A percentile compares a stretch with the other conserved stretches of the same genome.
Evolutionary conservation across 192 early-diverging fungal species (phyloP).

Genomic region (Coemansia sp.): DNA sequence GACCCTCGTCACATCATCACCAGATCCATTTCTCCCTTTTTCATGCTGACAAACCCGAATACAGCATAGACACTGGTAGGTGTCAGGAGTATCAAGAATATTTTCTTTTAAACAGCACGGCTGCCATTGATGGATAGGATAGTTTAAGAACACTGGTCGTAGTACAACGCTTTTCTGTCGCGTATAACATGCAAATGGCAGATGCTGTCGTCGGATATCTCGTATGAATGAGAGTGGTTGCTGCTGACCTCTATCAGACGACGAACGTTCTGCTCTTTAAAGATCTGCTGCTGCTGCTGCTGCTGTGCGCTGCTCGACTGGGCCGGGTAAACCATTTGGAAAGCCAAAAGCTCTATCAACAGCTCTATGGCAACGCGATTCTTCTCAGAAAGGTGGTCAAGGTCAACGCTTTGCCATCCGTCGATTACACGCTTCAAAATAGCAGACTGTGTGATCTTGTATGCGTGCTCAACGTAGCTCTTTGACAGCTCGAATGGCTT

Average conservation of each 20-base stretch:
- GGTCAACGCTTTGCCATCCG: neutral
- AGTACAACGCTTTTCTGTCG: neutral
- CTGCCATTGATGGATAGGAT: too few relatives aligned
- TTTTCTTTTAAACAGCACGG: too few relatives aligned
- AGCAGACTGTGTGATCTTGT: slow-evolving; percentile 35
- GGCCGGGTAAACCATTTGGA: slow-evolving; percentile 92
- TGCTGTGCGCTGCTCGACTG: slow-evolving; percentile 96
- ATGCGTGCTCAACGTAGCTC: slow-evolving; percentile 75
- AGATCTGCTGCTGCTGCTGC: slow-evolving; percentile 58
- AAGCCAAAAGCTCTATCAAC: slow-evolving; percentile 86
- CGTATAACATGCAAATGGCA: neutral
- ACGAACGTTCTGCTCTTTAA: slow-evolving; percentile 74
- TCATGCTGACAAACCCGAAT: too few relatives aligned
- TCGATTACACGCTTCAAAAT: neutral
- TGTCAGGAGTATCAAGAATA: too few relatives aligned
- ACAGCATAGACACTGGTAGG: too few relatives aligned
- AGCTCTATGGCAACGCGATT: slow-evolving; percentile 76
- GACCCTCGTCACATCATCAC: neutral
- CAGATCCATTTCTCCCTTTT: too few relatives aligned
- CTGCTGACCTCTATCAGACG: slow-evolving; percentile 62
- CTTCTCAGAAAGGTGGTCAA: slow-evolving; percentile 58
- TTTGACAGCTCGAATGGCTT: slow-evolving; percentile 80
- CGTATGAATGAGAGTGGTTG: neutral
- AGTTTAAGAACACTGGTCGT: slow-evolving; percentile 71
- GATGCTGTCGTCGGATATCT: too few relatives aligned